phyloP scores from a whole-genome alignment of 257 asterid genomes.

The Forsythia viridissima region DNA sequence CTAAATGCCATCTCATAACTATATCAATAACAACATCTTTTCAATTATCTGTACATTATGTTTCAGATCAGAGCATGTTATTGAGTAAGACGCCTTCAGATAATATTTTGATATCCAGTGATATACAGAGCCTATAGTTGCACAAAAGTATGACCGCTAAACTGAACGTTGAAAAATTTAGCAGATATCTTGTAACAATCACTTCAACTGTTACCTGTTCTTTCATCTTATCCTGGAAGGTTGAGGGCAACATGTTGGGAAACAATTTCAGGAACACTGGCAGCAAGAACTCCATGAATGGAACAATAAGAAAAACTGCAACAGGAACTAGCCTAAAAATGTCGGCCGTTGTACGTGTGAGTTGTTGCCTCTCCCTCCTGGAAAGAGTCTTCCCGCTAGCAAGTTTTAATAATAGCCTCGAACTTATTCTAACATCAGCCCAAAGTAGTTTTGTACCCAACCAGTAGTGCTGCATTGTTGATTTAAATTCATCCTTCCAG shows the following conservation, averaged over 20 bases:
- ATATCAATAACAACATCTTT: conserved; percentile 3
- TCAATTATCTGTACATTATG: neutral
- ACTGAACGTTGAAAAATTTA: neutral
- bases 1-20: neutral
- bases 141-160: conserved; percentile 8
- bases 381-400: conserved; percentile 86
- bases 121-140: neutral
- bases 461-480: conserved; percentile 95
- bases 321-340: conserved; percentile 96
- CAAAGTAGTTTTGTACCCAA: conserved; percentile 88
- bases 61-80: neutral
- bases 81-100: neutral
- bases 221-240: conserved; percentile 99
- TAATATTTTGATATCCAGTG: neutral
- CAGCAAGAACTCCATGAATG: conserved; percentile 94
- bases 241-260: conserved; percentile 96
- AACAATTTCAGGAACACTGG: conserved; percentile 92
- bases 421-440: conserved; percentile 91
- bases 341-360: conserved; percentile 94
- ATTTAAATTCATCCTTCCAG: conserved; percentile 78
- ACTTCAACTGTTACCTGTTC: conserved; percentile 64
- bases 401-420: conserved; percentile 80
- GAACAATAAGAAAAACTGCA: conserved; percentile 91
- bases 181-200: conserved; percentile 16
- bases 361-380: conserved; percentile 97